Percentiles rank a stretch among this genome's conserved stretches.
phyloP scores from a whole-genome alignment of 2,329 filamentous ascomycete species.

The Phaeosphaeriaceae sp. region DNA sequence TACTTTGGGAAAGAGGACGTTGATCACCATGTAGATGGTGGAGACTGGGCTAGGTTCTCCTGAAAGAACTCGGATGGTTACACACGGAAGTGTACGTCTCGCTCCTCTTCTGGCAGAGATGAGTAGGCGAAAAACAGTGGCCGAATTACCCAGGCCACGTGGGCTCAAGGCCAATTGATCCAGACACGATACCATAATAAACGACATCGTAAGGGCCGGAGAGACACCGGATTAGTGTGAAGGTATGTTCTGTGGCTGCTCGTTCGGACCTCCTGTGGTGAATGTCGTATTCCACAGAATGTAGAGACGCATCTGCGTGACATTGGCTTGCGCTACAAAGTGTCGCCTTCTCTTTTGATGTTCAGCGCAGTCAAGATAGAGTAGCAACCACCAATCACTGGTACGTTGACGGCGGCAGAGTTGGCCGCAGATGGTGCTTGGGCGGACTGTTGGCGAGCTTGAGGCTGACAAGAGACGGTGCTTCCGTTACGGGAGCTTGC shows the following conservation, averaged over 20 bases:
- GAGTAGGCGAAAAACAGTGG: not conserved
- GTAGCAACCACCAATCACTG: slow-evolving; percentile 3
- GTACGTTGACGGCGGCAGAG: not conserved
- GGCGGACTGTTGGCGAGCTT: not conserved
- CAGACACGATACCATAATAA: not conserved
- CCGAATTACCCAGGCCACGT: not conserved
- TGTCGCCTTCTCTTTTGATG: not conserved
- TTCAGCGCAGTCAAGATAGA: slow-evolving; percentile 10
- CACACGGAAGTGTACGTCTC: no score
- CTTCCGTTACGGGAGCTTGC: not conserved
- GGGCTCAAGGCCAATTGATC: no score
- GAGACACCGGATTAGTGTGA: not conserved
- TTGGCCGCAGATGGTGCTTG: not conserved
- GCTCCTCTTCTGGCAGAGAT: not conserved
- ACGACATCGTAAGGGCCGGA: not conserved
- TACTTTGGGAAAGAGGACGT: no score
- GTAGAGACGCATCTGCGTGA: not conserved
- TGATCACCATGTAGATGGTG: no score
- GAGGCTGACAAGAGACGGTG: not conserved
- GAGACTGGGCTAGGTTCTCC: no score
- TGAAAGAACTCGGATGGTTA: no score
- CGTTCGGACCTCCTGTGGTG: not conserved
- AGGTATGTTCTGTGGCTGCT: not conserved
- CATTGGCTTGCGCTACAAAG: not conserved
- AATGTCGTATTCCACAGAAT: not conserved